Percentiles rank a stretch among this genome's conserved stretches.
Conservation (phyloP, 805 yeast genomes). For the Alloascoidea africana region DNA sequence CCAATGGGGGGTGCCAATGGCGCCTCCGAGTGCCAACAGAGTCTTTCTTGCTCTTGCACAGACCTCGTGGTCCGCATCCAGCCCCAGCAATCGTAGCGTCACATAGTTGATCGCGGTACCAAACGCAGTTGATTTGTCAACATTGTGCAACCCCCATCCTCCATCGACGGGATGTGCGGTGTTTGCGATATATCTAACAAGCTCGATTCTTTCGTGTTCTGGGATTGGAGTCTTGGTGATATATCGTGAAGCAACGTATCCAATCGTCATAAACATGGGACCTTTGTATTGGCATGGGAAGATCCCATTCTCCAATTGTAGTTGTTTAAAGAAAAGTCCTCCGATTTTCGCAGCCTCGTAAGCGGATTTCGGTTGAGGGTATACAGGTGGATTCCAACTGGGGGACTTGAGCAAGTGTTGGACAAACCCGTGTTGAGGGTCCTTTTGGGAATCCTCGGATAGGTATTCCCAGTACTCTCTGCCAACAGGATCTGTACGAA, state of each 20-base stretch:
- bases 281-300: conserved; percentile 93
- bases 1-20: conserved; percentile 89
- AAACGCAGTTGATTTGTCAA: conserved; percentile 87
- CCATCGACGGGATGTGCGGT: conserved; percentile 96
- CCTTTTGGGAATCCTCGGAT: conserved; percentile 18
- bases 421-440: conserved; percentile 17
- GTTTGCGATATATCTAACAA: conserved; percentile 79
- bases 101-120: conserved; percentile 89
- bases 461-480: conserved; percentile 65
- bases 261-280: conserved; percentile 94
- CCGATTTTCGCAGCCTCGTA: conserved; percentile 57
- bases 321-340: conserved; percentile 44
- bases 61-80: conserved; percentile 60
- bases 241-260: conserved; percentile 65
- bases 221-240: conserved; percentile 56
- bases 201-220: conserved; percentile 46
- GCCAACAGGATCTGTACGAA: conserved; percentile 56
- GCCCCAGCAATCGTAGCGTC: conserved; percentile 63
- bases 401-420: conserved; percentile 13
- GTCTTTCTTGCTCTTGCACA: conserved; percentile 62
- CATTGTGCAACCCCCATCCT: conserved; percentile 97
- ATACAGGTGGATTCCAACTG: conserved; percentile 22
- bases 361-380: conserved; percentile 22
- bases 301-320: conserved; percentile 72
- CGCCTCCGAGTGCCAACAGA: conserved; percentile 70